Conservation (phyloP, 2,329 filamentous ascomycete genomes). For the Mollisiaceae sp. region DNA sequence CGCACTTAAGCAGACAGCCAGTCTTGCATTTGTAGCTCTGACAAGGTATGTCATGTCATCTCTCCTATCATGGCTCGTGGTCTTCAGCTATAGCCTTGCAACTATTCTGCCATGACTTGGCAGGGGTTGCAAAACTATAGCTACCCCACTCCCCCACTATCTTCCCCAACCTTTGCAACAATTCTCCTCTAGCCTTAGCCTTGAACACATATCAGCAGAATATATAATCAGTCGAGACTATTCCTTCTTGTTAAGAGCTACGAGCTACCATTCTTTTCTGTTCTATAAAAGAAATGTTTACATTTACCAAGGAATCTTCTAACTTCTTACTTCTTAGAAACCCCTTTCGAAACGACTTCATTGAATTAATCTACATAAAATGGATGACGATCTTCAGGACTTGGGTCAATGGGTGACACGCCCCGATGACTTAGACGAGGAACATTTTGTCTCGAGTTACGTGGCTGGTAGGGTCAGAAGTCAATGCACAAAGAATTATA, state of each 20-base stretch:
- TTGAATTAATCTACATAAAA: neutral
- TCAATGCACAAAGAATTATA: neutral
- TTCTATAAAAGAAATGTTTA: no score
- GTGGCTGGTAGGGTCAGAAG: slow-evolving; percentile 24
- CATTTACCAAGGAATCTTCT: neutral
- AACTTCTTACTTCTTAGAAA: neutral
- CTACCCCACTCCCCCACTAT: neutral
- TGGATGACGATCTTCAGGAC: slow-evolving; percentile 28
- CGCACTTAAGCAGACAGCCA: no score
- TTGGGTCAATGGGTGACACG: slow-evolving; percentile 7
- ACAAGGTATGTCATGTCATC: neutral
- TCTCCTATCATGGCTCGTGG: neutral
- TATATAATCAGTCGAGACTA: no score
- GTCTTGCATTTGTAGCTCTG: neutral
- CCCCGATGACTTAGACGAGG: slow-evolving; percentile 18
- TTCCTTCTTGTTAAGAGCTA: no score
- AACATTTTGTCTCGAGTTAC: slow-evolving; percentile 17
- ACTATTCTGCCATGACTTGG: neutral
- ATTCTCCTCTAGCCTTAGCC: neutral
- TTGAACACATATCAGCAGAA: neutral
- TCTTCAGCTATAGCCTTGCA: neutral
- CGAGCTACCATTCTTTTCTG: no score
- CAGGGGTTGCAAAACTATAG: neutral
- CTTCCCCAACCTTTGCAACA: neutral
- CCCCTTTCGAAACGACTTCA: neutral